Evolutionary conservation across 306 rosid genomes (phyloP), one percentile per base, ranked within the genome.

Genomic region (peach (Prunus persica)): DNA sequence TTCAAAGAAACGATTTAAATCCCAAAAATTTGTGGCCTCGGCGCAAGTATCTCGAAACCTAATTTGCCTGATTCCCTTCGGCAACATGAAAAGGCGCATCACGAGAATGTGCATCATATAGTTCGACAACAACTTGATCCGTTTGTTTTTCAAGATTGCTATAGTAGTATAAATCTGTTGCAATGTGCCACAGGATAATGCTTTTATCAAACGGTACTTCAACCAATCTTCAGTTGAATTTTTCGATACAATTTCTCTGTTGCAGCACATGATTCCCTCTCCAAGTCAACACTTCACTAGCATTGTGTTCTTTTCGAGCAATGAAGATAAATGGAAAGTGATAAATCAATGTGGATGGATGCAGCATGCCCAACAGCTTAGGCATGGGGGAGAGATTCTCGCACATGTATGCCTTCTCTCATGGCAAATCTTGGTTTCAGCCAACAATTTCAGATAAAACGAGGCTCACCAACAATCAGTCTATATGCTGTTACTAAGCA

Each of bases 121-220:
- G 43, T 7, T 38, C 43, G 43, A 38, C 43, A 34, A 34, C 34
- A 55, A 55, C 61, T n/a, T 8, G 61, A 13, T 55, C 61, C 3
- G 28, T 3, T n/a, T 18, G 55, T 72, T 13, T 0, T 6, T 54
- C 49, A 52, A 32, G 14, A 46, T 72, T 82, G 28, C 82, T 76
- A 71, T 84, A 46, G 5, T 75, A 87, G 78, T 87, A 91, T 8
- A 86, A 86, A 63, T 87, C 84, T 69, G 96, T 91, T 83, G 92
- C 93, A 75, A 91, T 79, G 84, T 91, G 96, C 93, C 91, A 89
- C 75, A 85, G 82, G 3, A 84, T 54, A 34, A 91, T 87, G 85
- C 91, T 82, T 52, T 91, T 89, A 47, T 87, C 93, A 18, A 91
- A 86, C 32, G 81, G 85, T 67, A 90, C 78, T 67, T 87, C 77